Base-by-base conservation (phyloP, 2,329 filamentous ascomycete genomes). In the Sporothrix mexicana region DNA sequence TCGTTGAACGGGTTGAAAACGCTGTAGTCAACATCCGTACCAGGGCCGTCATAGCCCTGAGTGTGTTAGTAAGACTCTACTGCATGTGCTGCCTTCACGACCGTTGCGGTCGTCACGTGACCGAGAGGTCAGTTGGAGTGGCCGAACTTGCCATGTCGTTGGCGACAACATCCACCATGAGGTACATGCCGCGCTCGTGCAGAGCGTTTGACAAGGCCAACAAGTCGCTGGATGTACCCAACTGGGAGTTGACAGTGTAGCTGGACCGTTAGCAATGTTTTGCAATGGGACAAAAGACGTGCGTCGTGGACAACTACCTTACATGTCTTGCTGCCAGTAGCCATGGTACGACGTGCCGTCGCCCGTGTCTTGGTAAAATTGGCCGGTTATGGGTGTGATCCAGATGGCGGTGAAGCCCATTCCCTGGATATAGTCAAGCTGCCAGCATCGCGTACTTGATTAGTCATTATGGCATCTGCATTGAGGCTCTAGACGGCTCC, bases 341-440 rank as follows among this genome's bases (percentile, higher is more conserved):
- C 87, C 87, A 73, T 88, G 87, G 77, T 88, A 88, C 4, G 79
- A 75, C 13, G 70, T 59, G 47, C 73, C 53, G 77, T 78, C 43
- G 77, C 53, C 8, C 0, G 77, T 81, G 74, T 74, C 76, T 73
- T 77, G 81, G 73, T 77, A 83, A 69, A 78, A 83, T 78, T 78
- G 80, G 74, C 79, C 77, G 62, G 87, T 84, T 17, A 90, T 82
- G 0, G 88, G 88, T 1, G 87, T 88, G 74, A 90, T 88, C 85
- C 87, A 86, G 67, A 88, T 81, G 55, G 87, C 87, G 71, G 86
- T 85, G 74, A 89, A 89, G 36, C 87, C 88, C 85, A 90, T 87
- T 66, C 84, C 84, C 77, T 88, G 83, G 78, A 91, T 90, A 78
- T 91, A 91, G 79, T 90, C 88, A 53, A 91, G 84, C n/a, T n/a